Percentiles rank a stretch among this genome's conserved stretches.
phyloP scores from a whole-genome alignment of 306 rosid species.

The Amphicarpaea edgeworthii region DNA sequence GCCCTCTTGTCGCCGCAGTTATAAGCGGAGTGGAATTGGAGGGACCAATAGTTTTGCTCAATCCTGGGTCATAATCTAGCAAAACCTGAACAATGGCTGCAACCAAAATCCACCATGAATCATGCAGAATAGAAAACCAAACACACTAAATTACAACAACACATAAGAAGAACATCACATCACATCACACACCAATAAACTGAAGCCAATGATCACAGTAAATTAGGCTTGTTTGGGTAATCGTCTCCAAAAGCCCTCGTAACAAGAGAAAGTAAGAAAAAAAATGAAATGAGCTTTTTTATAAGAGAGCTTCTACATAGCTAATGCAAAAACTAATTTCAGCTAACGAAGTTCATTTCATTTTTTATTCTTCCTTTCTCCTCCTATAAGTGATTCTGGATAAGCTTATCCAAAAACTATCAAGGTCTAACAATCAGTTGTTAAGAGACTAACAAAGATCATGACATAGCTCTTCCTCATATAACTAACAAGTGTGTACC shows the following conservation, averaged over 20 bases:
- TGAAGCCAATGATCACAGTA: neutral
- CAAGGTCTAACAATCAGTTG: slow-evolving; percentile 16
- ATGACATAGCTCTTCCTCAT: neutral
- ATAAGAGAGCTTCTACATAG: no score
- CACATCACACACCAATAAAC: slow-evolving; percentile 19
- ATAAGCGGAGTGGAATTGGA: slow-evolving; percentile 89
- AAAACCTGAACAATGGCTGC: slow-evolving; percentile 91
- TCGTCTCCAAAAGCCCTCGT: no score
- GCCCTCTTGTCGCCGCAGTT: slow-evolving; percentile 92
- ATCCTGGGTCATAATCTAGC: slow-evolving; percentile 72
- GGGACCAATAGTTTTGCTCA: slow-evolving; percentile 87
- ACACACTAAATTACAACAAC: neutral
- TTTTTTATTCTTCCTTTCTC: no score
- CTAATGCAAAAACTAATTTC: no score
- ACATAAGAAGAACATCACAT: slow-evolving; percentile 18
- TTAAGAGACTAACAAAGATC: neutral
- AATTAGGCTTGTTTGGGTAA: no score
- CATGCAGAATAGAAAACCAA: slow-evolving; percentile 25
- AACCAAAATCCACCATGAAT: slow-evolving; percentile 36
- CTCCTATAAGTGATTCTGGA: no score
- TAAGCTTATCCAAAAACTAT: neutral
- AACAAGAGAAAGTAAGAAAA: no score
- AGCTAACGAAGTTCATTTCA: no score
- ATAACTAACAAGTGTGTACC: no score
- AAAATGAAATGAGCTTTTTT: no score